Evolutionary conservation across 768 basidiomycete species (phyloP).

Genomic region (Naganishia antarctica): DNA sequence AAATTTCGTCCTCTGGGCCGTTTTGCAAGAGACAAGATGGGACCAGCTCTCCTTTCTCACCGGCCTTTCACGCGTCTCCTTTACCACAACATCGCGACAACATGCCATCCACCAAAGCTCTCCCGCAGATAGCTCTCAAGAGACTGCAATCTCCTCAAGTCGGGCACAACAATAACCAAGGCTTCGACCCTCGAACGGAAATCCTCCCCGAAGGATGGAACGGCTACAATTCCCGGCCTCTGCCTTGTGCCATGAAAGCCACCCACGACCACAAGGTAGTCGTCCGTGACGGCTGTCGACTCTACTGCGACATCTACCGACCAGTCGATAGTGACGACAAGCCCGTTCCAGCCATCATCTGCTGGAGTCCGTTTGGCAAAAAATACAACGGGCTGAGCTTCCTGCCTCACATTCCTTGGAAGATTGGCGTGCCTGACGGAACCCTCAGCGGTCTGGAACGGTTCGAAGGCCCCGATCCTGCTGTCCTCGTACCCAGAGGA

Average conservation of each 20-base stretch:
- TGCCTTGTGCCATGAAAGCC: background rate
- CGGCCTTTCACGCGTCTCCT: too few species aligned
- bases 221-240: slow-evolving; percentile 2
- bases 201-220: slow-evolving; percentile 1
- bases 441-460: background rate
- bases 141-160: background rate
- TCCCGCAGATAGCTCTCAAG: too few species aligned
- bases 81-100: too few species aligned
- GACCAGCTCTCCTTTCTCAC: too few species aligned
- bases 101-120: too few species aligned
- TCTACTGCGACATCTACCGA: slow-evolving; percentile 11
- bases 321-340: slow-evolving; percentile 1
- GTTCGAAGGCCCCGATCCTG: slow-evolving; percentile 23
- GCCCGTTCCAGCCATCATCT: background rate
- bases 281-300: slow-evolving; percentile 1
- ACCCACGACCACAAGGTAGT: slow-evolving; percentile 5
- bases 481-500: slow-evolving; percentile 13
- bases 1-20: too few species aligned
- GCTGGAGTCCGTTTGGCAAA: slow-evolving; percentile 19
- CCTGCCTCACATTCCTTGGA: background rate
- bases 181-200: background rate
- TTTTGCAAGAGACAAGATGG: too few species aligned
- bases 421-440: background rate
- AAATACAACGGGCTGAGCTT: slow-evolving; percentile 6
- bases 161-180: slow-evolving; percentile 5